Base-by-base conservation (phyloP, 441 rosid genomes). In the Raphanus hybrid region DNA sequence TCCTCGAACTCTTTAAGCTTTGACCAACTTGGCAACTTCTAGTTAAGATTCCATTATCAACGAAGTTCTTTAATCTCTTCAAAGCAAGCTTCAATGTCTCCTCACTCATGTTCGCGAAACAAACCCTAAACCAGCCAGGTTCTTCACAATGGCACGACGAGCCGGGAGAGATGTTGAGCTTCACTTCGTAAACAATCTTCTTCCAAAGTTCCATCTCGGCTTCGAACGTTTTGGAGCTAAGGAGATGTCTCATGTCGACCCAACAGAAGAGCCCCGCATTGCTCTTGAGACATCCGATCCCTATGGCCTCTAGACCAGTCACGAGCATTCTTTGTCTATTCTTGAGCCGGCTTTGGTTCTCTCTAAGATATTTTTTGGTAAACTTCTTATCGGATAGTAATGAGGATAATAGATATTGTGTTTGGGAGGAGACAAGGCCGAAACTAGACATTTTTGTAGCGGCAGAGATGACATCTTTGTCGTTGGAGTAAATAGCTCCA, bases 201-300 rank as follows among this genome's bases (percentile, higher is more conserved):
- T 90, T 92, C 96, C 96, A 90, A 54, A 94, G 93, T 77, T 90
- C 92, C 34, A 90, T 81, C 84, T 94, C 98, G 0, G 92, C 96
- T 78, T 90, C 91, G 80, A 90, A 90, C 50, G 88, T 89, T 75
- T 86, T 86, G 29, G 94, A 82, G 75, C 76, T 79, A 62, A 90
- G 87, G 15, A 90, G 86, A 67, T 87, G 91, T 3, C 96, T 89
- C 96, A 91, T 87, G 78, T 93, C 90, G 32, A 87, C 92, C 98
- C 98, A 91, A 82, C 96, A 93, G 77, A 77, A 86, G 73, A 85
- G 89, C 32, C 94, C 96, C 41, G 93, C 96, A 9, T 64, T 80
- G 70, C 90, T 76, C 78, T 80, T 87, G 9, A 62, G 78, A 79
- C 87, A 88, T 29, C 64, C 63, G 6, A 92, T 87, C 23, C 94